Evolutionary conservation across 148 eudicot genomes (phyloP).

Genomic region (Oxyria digyna): DNA sequence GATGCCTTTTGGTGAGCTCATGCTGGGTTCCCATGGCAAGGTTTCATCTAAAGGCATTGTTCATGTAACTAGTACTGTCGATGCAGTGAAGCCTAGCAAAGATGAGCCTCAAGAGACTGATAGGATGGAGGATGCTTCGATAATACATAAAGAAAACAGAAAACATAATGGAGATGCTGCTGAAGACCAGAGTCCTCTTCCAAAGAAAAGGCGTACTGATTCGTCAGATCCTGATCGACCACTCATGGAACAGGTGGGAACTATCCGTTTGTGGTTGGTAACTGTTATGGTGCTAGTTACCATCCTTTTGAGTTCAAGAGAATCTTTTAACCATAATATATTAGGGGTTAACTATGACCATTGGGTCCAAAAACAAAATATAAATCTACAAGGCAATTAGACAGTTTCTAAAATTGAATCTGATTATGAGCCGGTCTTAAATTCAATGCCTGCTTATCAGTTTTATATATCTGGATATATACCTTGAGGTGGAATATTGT

Average conservation of each 20-base stretch:
- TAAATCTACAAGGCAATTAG: background rate
- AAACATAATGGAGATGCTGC: slow-evolving; percentile 28
- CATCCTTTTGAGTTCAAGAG: background rate
- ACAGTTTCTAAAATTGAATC: too few species aligned
- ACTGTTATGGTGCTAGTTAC: too few species aligned
- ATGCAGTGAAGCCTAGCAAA: slow-evolving; percentile 21
- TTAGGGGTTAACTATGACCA: background rate
- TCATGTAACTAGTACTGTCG: slow-evolving; percentile 19
- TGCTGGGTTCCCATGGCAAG: slow-evolving; percentile 54
- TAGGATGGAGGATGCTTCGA: slow-evolving; percentile 20
- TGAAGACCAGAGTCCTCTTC: slow-evolving; percentile 39
- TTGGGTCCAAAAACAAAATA: background rate
- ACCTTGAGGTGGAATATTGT: background rate
- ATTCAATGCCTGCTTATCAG: too few species aligned
- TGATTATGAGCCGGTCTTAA: too few species aligned
- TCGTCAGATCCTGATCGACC: slow-evolving; percentile 46
- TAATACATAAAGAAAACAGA: slow-evolving; percentile 17
- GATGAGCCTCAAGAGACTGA: slow-evolving; percentile 23
- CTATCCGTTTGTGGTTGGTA: too few species aligned
- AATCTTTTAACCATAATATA: background rate
- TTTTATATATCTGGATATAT: background rate
- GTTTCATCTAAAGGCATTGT: slow-evolving; percentile 17
- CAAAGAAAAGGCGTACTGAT: slow-evolving; percentile 35
- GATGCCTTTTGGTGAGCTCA: slow-evolving; percentile 90
- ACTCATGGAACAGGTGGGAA: slow-evolving; percentile 68